Conservation (phyloP, 108 stramenopile genomes). For the Nitzschia sp. region DNA sequence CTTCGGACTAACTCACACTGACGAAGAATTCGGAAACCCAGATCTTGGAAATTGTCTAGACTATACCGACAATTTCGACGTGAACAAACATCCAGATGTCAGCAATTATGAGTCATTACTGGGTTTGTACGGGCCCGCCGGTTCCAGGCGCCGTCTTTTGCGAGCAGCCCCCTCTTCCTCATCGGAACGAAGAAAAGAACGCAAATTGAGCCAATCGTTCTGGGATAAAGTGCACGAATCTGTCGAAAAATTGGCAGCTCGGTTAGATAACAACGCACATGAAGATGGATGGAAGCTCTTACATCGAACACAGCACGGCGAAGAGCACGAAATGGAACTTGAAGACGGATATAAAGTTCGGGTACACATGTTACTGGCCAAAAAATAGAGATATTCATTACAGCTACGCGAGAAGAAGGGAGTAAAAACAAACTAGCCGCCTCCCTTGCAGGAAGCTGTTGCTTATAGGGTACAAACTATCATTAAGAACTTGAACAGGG, state of each 20-base stretch:
- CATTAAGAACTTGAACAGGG: too few relatives aligned
- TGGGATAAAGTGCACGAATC: slow-evolving; percentile 6
- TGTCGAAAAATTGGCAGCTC: slow-evolving; percentile 4
- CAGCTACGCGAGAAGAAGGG: too few relatives aligned
- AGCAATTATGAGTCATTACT: slow-evolving; percentile 47
- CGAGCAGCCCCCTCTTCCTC: neutral
- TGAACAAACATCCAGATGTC: slow-evolving; percentile 61
- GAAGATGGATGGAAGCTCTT: slow-evolving; percentile 46
- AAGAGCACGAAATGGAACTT: slow-evolving; percentile 44
- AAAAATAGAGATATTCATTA: neutral
- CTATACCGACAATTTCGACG: slow-evolving; percentile 60
- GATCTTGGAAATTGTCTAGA: slow-evolving; percentile 83
- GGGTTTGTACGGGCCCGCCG: slow-evolving; percentile 55
- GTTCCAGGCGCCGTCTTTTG: neutral
- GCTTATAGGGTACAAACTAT: too few relatives aligned
- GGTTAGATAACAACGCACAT: neutral
- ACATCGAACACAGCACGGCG: slow-evolving; percentile 26
- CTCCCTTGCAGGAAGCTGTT: too few relatives aligned
- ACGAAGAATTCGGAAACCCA: slow-evolving; percentile 68
- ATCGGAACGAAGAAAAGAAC: neutral
- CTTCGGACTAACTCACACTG: slow-evolving; percentile 69
- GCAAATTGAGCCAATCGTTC: neutral
- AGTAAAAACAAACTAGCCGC: too few relatives aligned
- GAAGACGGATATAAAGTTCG: slow-evolving; percentile 37
- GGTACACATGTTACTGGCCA: slow-evolving; percentile 36